These are phyloP conservation scores for Podila minutissima DNA, from an alignment of 192 early-diverging fungal genomes.

Conservation along the genomic window DNA sequence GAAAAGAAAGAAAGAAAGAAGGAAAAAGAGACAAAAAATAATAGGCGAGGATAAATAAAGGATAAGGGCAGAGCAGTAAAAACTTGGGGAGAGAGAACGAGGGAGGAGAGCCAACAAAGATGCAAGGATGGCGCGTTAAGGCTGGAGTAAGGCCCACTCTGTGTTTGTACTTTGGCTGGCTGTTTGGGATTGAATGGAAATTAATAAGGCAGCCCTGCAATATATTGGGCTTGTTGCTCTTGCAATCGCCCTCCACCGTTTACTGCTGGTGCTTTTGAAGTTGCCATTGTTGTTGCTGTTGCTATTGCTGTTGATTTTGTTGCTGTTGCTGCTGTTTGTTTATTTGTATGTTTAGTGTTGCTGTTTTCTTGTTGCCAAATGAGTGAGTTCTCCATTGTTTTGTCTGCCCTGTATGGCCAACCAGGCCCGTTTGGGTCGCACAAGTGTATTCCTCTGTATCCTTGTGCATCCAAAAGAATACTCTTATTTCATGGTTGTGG, in stretches of 20 bases:
- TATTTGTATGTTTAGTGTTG: not conserved
- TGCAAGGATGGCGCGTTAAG: not conserved
- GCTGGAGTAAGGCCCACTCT: constrained; percentile 1
- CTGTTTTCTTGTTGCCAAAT: not conserved
- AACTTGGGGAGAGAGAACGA: constrained; percentile 5
- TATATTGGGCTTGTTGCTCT: not conserved
- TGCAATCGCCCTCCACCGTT: not conserved
- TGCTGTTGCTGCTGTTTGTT: not conserved
- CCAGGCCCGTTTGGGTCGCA: no score
- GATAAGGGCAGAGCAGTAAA: not conserved
- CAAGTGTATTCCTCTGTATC: no score
- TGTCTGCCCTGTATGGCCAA: no score
- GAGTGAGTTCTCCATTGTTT: no score
- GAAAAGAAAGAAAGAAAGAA: constrained; percentile 1
- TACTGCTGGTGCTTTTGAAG: constrained; percentile 3
- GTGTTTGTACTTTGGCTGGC: constrained; percentile 4
- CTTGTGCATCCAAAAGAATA: no score
- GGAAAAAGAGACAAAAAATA: not conserved
- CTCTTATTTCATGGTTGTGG: no score
- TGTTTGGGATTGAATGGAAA: not conserved
- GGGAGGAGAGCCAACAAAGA: not conserved
- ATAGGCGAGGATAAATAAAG: constrained; percentile 1
- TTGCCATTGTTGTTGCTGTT: constrained; percentile 1
- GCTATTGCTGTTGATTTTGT: not conserved
- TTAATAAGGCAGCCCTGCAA: not conserved